These are phyloP conservation scores for Candida endomychidarum DNA, from an alignment of 805 yeast genomes.

Conservation along the genomic window DNA sequence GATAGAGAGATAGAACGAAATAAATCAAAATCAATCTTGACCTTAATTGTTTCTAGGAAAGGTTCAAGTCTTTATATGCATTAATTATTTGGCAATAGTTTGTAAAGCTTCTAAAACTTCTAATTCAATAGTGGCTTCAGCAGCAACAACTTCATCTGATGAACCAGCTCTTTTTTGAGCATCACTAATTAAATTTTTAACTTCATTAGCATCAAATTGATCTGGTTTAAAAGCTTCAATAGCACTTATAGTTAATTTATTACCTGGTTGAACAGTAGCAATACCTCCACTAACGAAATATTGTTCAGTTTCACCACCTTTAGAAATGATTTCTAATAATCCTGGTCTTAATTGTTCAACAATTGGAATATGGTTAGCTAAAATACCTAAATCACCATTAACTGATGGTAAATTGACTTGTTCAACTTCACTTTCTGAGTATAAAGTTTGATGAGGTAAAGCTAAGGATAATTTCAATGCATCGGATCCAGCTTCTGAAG, in stretches of 20 bases:
- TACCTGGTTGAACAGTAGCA: constrained; percentile 94
- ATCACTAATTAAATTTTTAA: constrained; percentile 80
- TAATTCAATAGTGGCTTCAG: constrained; percentile 92
- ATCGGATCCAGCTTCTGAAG: constrained; percentile 73
- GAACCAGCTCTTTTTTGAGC: constrained; percentile 90
- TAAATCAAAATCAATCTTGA: neutral
- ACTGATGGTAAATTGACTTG: constrained; percentile 94
- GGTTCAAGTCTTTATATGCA: constrained; percentile 6
- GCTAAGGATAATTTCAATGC: constrained; percentile 86
- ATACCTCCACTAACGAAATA: constrained; percentile 95
- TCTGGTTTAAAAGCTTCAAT: constrained; percentile 94
- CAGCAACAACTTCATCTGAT: constrained; percentile 83
- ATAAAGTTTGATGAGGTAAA: constrained; percentile 79
- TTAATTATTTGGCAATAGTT: constrained; percentile 52
- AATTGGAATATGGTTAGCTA: constrained; percentile 96
- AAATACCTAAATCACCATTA: constrained; percentile 94
- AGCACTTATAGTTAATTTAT: constrained; percentile 85
- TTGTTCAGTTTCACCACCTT: constrained; percentile 67
- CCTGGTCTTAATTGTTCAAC: constrained; percentile 97
- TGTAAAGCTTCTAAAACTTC: constrained; percentile 95
- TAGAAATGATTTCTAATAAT: constrained; percentile 85
- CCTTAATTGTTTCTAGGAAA: neutral
- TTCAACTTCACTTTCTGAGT: constrained; percentile 53
- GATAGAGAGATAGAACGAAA: neutral
- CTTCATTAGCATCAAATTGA: constrained; percentile 75